Conservation (phyloP, 805 yeast genomes). For the Ogataea wickerhamii region DNA sequence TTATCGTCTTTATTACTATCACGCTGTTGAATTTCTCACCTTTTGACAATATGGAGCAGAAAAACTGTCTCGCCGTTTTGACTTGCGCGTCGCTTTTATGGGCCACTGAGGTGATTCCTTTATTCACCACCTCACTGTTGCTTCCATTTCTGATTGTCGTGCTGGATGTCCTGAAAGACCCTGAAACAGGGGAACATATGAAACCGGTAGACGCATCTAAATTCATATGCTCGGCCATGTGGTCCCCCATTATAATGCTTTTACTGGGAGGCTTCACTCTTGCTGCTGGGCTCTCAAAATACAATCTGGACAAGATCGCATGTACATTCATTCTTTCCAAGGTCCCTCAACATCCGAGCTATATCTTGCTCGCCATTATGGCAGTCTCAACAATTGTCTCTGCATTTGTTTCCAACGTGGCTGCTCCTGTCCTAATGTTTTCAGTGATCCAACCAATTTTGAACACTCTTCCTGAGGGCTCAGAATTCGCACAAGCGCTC, state of each 20-base stretch:
- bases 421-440: constrained; percentile 91
- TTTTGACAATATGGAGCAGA: constrained; percentile 59
- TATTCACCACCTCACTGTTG: constrained; percentile 81
- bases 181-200: constrained; percentile 48
- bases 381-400: constrained; percentile 78
- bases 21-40: constrained; percentile 51
- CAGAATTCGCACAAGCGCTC: constrained; percentile 76
- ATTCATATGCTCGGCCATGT: constrained; percentile 81
- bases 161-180: constrained; percentile 63
- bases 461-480: constrained; percentile 75
- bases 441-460: constrained; percentile 88
- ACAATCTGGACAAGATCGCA: constrained; percentile 79
- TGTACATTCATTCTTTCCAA: constrained; percentile 77
- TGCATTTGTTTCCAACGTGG: constrained; percentile 96
- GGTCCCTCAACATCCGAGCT: constrained; percentile 84
- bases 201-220: constrained; percentile 67
- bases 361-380: constrained; percentile 78
- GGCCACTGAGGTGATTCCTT: constrained; percentile 95
- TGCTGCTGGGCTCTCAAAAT: constrained; percentile 92
- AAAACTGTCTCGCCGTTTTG: constrained; percentile 79
- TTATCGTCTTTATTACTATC: constrained; percentile 49
- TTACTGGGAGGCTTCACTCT: constrained; percentile 90
- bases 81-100: constrained; percentile 80
- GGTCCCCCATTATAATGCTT: constrained; percentile 91
- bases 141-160: constrained; percentile 80